phyloP scores from a whole-genome alignment of 768 basidiomycete species.

The Phanerodontia chrysosporium region DNA sequence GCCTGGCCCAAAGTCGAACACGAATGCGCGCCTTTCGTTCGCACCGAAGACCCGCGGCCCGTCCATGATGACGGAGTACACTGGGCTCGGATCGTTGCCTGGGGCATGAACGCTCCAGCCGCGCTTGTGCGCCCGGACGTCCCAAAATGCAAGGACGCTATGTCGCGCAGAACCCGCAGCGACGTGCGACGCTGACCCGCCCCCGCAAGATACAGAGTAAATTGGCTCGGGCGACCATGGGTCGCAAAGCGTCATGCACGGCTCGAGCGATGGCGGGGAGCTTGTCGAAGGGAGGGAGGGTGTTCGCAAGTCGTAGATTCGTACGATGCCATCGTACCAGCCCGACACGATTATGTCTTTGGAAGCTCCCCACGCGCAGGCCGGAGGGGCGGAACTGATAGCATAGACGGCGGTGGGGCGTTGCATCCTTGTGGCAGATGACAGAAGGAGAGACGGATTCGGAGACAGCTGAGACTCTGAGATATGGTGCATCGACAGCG shows the following conservation, averaged over 20 bases:
- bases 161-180: conserved; percentile 77
- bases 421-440: conserved; percentile 23
- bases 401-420: conserved; percentile 65
- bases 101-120: conserved; percentile 84
- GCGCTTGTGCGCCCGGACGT: conserved; percentile 52
- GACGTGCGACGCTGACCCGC: conserved; percentile 60
- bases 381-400: conserved; percentile 54
- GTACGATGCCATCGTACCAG: conserved; percentile 77
- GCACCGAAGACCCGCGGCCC: conserved; percentile 76
- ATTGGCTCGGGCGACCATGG: conserved; percentile 70
- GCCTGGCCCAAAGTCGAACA: conserved; percentile 74
- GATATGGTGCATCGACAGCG: conserved; percentile 56
- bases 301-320: conserved; percentile 72
- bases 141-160: conserved; percentile 79
- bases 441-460: conserved; percentile 46
- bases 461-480: conserved; percentile 40
- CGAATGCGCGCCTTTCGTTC: conserved; percentile 72
- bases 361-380: conserved; percentile 66
- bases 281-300: conserved; percentile 18
- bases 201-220: conserved; percentile 73
- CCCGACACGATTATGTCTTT: conserved; percentile 72
- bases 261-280: conserved; percentile 37
- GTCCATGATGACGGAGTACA: conserved; percentile 71
- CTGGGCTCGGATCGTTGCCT: conserved; percentile 73
- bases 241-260: conserved; percentile 60